A percentile compares a stretch with the other conserved stretches of the same genome.
These are phyloP conservation scores for Moesziomyces antarcticus DNA, from an alignment of 1,284 basidiomycete species.

Conservation along the genomic window DNA sequence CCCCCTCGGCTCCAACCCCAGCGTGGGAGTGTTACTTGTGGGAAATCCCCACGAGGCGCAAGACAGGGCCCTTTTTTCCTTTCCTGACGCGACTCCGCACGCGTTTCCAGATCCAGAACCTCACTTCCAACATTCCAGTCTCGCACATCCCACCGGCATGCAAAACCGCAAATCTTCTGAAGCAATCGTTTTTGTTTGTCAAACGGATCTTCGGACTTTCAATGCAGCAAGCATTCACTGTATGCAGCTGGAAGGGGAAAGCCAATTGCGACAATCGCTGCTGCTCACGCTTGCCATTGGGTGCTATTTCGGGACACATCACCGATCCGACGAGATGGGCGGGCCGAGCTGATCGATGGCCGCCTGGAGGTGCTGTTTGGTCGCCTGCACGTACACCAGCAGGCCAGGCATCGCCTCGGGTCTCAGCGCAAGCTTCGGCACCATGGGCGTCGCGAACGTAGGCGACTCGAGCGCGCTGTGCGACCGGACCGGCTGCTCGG, in stretches of 20 bases:
- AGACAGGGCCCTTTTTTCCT: too few relatives aligned
- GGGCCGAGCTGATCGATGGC: constrained; percentile 28
- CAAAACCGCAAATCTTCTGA: too few relatives aligned
- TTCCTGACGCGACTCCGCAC: too few relatives aligned
- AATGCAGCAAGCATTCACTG: too few relatives aligned
- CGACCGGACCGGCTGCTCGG: neutral
- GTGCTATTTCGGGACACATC: neutral
- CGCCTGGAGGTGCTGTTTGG: constrained; percentile 44
- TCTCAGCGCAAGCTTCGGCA: constrained; percentile 45
- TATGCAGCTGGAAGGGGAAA: too few relatives aligned
- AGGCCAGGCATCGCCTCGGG: constrained; percentile 56
- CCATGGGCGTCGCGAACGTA: constrained; percentile 4
- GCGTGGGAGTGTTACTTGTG: neutral
- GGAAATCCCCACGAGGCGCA: neutral
- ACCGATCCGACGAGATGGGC: neutral
- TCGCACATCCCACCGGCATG: too few relatives aligned
- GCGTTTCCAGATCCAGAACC: too few relatives aligned
- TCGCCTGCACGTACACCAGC: constrained; percentile 52
- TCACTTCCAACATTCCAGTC: too few relatives aligned
- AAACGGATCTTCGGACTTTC: too few relatives aligned
- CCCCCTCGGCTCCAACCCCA: neutral
- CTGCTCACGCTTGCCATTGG: too few relatives aligned
- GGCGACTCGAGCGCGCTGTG: constrained; percentile 13
- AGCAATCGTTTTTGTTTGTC: too few relatives aligned
- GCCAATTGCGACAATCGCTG: too few relatives aligned